phyloP scores from a whole-genome alignment of 345 rosid genomes.

The Aquilaria sinensis region DNA sequence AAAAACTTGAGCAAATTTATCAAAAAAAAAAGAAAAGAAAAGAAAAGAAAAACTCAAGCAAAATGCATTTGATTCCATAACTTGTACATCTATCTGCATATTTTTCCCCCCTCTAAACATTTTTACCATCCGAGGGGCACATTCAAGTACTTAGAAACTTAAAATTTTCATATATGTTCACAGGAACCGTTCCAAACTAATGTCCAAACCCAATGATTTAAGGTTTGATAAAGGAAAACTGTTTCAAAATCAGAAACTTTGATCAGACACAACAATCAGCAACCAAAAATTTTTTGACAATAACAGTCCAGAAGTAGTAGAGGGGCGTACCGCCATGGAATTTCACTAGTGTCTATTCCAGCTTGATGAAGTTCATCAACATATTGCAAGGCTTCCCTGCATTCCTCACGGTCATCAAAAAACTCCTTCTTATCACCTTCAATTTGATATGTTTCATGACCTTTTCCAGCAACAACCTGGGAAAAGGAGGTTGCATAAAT shows the following conservation, averaged over 20 bases:
- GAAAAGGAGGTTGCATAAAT: too few species aligned
- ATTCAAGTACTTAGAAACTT: too few species aligned
- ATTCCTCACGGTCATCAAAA: slow-evolving; percentile 85
- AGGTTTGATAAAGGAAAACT: background rate
- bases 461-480: slow-evolving; percentile 92
- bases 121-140: too few species aligned
- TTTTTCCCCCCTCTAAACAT: too few species aligned
- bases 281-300: slow-evolving; percentile 9
- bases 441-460: slow-evolving; percentile 74
- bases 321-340: slow-evolving; percentile 85
- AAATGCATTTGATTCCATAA: too few species aligned
- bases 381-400: slow-evolving; percentile 87
- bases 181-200: too few species aligned
- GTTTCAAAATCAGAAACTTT: background rate
- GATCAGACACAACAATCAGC: background rate
- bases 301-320: background rate
- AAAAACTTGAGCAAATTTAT: too few species aligned
- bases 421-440: slow-evolving; percentile 87
- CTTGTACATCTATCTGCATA: too few species aligned
- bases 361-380: slow-evolving; percentile 97
- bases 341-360: slow-evolving; percentile 96
- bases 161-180: too few species aligned
- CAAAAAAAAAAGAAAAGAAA: too few species aligned
- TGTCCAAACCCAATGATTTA: too few species aligned
- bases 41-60: too few species aligned